Base-by-base conservation (phyloP, 2,329 filamentous ascomycete genomes). In the Ceratocystis lukuohia region DNA sequence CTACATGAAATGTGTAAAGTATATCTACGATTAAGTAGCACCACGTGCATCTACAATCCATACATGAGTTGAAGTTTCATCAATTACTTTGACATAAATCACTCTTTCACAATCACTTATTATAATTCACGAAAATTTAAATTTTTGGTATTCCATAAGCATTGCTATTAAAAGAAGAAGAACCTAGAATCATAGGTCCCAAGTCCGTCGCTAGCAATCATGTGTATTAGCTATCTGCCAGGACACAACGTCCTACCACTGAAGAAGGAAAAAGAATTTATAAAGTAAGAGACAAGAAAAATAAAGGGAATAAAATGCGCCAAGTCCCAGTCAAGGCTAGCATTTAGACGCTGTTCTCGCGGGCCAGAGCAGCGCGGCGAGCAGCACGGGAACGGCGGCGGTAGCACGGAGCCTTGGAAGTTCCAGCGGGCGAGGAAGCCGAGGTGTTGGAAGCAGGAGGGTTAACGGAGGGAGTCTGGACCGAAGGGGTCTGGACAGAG, bases 401-500 rank as follows among this genome's bases (percentile, higher is more conserved):
- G 64, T 66, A 66, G 65, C 69, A 68, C 0, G 65, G 15, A 20
- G 33, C 48, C 63, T 65, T 65, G 12, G 33, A 10, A 8, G 63
- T 17, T 25, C 12, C 33, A 44, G 63, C 22, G n/a, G 65, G 25
- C 30, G 57, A 28, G n/a, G 68, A 17, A 12, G 63, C 30, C 37
- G 69, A 25, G n/a, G 65, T 37, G 30, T 46, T 33, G 46, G 68
- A n/a, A 50, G 66, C 30, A 10, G 65, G 28, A 33, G 63, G 50
- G 45, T 63, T 33, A 28, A 59, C 33, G 22, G 65, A 63, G 65
- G 69, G 50, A 37, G 69, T 65, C 10, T 68, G 62, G 22, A 66
- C 72, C 33, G 74, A 74, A 8, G 57, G 57, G 46, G 46, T 45
- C 30, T 46, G 50, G 46, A 46, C 22, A 3, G 62, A 4, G 1